A percentile compares a stretch with the other conserved stretches of the same genome.
Evolutionary conservation across 139 green algal genomes (phyloP).

Genomic region (Chlorella sp.): DNA sequence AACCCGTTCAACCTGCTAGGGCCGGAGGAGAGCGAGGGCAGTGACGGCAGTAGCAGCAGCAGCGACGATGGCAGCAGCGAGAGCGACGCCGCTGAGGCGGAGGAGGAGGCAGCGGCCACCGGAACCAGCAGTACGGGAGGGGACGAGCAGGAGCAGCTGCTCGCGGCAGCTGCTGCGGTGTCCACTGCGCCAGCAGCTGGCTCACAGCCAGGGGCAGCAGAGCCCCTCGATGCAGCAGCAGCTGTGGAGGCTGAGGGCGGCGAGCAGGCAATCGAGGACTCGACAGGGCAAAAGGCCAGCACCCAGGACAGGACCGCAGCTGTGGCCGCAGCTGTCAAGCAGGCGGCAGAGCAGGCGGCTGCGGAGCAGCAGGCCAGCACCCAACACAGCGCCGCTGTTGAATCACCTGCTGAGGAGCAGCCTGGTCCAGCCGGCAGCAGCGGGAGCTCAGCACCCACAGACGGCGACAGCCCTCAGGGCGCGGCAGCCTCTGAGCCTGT

Average conservation of each 20-base stretch:
- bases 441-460: neutral
- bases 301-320: neutral
- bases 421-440: neutral
- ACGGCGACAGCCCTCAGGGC: too few relatives aligned
- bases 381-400: neutral
- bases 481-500: neutral
- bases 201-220: too few relatives aligned
- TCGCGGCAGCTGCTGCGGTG: neutral
- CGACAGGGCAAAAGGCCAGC: neutral
- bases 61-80: neutral
- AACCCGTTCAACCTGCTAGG: conserved; percentile 17
- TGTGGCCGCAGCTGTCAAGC: neutral
- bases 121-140: neutral
- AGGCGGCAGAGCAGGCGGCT: neutral
- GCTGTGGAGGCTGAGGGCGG: neutral
- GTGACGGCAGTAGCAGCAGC: neutral
- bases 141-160: neutral
- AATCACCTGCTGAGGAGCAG: neutral
- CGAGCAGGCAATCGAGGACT: neutral
- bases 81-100: neutral
- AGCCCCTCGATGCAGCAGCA: neutral
- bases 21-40: neutral
- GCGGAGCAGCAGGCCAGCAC: neutral
- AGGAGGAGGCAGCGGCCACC: neutral
- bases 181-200: neutral